These are phyloP conservation scores for Curvularia eragrostidis DNA, from an alignment of 2,329 filamentous ascomycete species.

Conservation along the genomic window DNA sequence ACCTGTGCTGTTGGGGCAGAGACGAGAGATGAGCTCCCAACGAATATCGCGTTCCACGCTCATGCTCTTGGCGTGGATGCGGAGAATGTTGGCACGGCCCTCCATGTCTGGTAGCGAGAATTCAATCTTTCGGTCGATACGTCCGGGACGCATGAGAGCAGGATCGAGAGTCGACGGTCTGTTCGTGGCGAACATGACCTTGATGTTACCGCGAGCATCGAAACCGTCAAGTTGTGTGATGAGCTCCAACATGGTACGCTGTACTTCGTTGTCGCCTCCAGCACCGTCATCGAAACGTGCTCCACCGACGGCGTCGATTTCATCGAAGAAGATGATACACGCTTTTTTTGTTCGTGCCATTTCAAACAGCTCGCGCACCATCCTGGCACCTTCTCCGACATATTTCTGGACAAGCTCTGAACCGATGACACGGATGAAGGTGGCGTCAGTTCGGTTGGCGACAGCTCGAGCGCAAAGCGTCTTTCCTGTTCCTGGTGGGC, in stretches of 20 bases:
- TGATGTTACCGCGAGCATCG: slow-evolving; percentile 96
- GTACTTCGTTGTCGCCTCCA: slow-evolving; percentile 96
- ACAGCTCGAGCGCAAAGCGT: slow-evolving; percentile 97
- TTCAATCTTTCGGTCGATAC: slow-evolving; percentile 98
- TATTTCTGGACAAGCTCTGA: slow-evolving; percentile 99
- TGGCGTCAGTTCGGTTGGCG: slow-evolving; percentile 96
- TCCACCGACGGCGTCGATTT: slow-evolving; percentile 95
- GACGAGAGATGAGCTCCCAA: slow-evolving; percentile 96
- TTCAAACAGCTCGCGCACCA: slow-evolving; percentile 98
- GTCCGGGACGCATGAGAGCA: slow-evolving; percentile 94
- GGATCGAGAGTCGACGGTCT: slow-evolving; percentile 93
- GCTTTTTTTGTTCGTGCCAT: slow-evolving; percentile 99
- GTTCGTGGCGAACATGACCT: slow-evolving; percentile 99
- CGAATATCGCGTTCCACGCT: slow-evolving; percentile 97
- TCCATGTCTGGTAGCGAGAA: slow-evolving; percentile 97
- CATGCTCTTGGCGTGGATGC: slow-evolving; percentile 99
- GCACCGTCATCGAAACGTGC: slow-evolving; percentile 96
- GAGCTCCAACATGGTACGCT: slow-evolving; percentile 96
- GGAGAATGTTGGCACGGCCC: slow-evolving; percentile 94
- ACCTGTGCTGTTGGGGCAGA: slow-evolving; percentile 97
- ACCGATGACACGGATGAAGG: slow-evolving; percentile 97
- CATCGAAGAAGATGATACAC: slow-evolving; percentile 99
- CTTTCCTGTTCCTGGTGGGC: slow-evolving; percentile 97
- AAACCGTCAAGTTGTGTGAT: slow-evolving; percentile 98
- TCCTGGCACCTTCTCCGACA: slow-evolving; percentile 95